Base-by-base conservation (phyloP, 1,284 basidiomycete species). In the Boletus mariae region DNA sequence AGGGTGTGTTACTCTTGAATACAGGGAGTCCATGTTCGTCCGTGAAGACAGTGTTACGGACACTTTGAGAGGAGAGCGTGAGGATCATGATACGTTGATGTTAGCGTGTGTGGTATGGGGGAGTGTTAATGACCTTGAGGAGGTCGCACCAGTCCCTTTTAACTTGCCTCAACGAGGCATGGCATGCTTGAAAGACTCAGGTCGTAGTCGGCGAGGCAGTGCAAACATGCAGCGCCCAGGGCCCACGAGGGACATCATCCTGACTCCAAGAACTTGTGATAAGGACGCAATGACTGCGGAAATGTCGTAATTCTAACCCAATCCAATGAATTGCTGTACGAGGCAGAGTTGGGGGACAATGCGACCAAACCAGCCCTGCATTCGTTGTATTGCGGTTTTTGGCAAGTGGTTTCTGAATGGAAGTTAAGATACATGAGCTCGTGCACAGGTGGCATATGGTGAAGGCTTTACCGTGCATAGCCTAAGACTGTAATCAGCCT, bases 1-100 rank as follows among this genome's bases (percentile, higher is more conserved):
- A 66, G 4, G 64, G 64, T 3, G 63, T 68, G 13, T 51, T 8
- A 17, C 51, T 66, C 47, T 59, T 64, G 56, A 55, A 69, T 17
- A 62, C 5, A 9, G 60, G 56, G 4, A 59, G 58, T 8, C 62
- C 64, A 1, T 25, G 35, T 49, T 64, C 65, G 41, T 68, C 58
- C 12, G 52, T 68, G 47, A 69, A 68, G 38, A 61, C 56, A 1
- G 67, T 54, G 32, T 64, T 54, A 28, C 62, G 57, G 25, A 69
- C 57, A 7, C 29, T 37, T 51, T 69, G 59, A 12, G 54, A 55
- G 15, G 59, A 56, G 28, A 68, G 55, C 0, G 64, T 65, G 25
- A 67, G 66, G 47, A 63, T 58, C 67, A 66, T 69, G 37, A 23
- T 31, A 45, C 25, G 20, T 1, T 23, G 12, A 34, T 7, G 31